Conservation (phyloP, 306 rosid species). For the Ammopiptanthus mongolicus region DNA sequence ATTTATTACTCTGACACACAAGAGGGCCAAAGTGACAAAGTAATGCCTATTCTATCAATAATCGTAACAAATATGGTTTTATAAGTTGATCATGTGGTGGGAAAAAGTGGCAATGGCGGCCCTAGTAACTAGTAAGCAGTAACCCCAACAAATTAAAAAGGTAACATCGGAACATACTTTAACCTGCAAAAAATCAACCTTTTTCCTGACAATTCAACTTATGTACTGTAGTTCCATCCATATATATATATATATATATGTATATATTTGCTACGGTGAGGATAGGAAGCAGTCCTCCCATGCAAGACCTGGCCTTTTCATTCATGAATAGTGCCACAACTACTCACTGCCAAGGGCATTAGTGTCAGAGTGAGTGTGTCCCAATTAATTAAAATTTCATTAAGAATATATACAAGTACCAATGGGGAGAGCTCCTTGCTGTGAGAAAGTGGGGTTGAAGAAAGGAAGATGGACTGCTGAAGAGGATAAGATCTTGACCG, state of each 20-base stretch:
- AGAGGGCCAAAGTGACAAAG: background rate
- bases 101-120: slow-evolving; percentile 2
- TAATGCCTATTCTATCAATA: background rate
- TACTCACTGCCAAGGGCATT: background rate
- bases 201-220: slow-evolving; percentile 13
- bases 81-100: slow-evolving; percentile 38
- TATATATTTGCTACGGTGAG: slow-evolving; percentile 16
- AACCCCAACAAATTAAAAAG: background rate
- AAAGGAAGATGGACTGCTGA: slow-evolving; percentile 89
- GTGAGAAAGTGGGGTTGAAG: slow-evolving; percentile 78
- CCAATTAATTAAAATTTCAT: background rate
- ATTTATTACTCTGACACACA: slow-evolving; percentile 22
- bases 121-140: slow-evolving; percentile 2
- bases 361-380: background rate
- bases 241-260: background rate
- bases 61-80: background rate
- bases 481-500: slow-evolving; percentile 65
- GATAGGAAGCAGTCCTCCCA: background rate
- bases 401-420: background rate
- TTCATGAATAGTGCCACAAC: background rate
- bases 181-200: background rate
- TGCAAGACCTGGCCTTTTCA: background rate
- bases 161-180: background rate
- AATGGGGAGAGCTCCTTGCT: slow-evolving; percentile 84
- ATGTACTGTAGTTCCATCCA: background rate